Evolutionary conservation across 1,284 basidiomycete genomes (phyloP).

Genomic region (Bondarzewia mesenterica): DNA sequence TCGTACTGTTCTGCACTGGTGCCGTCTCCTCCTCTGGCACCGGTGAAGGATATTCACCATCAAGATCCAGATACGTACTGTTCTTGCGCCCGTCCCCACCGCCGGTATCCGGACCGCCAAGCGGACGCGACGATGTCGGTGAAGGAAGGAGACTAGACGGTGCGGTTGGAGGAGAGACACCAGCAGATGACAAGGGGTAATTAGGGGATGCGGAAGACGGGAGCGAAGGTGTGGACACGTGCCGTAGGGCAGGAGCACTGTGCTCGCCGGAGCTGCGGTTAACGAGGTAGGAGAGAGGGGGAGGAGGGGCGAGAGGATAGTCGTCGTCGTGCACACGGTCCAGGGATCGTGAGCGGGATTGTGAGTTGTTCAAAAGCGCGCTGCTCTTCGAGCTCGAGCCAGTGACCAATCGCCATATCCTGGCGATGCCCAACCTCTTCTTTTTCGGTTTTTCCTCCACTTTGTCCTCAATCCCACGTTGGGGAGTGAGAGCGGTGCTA

Average conservation of each 20-base stretch:
- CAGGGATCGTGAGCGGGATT: conserved; percentile 33
- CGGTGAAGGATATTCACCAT: conserved; percentile 20
- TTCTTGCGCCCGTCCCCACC: conserved; percentile 33
- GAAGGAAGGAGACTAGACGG: conserved; percentile 67
- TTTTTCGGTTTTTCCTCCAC: conserved; percentile 43
- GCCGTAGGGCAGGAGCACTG: conserved; percentile 34
- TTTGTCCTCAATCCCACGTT: conserved; percentile 11
- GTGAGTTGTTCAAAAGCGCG: conserved; percentile 14
- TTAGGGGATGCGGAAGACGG: conserved; percentile 51
- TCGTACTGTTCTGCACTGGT: conserved; percentile 17
- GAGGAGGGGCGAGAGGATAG: conserved; percentile 73
- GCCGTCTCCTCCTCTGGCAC: conserved; percentile 22
- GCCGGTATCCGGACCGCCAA: conserved; percentile 35
- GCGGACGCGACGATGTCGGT: conserved; percentile 59
- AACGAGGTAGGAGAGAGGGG: conserved; percentile 78
- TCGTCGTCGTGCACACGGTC: conserved; percentile 51
- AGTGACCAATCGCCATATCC: conserved; percentile 77
- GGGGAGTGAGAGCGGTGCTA: conserved; percentile 3
- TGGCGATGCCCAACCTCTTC: conserved; percentile 76
- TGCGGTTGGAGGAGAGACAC: conserved; percentile 62
- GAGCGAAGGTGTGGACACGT: conserved; percentile 61
- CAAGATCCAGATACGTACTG: conserved; percentile 28
- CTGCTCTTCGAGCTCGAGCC: conserved; percentile 33
- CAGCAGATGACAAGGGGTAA: conserved; percentile 38
- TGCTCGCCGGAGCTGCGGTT: conserved; percentile 50